Conservation (phyloP, 2,329 filamentous ascomycete species). For the Teratosphaeria nubilosa region DNA sequence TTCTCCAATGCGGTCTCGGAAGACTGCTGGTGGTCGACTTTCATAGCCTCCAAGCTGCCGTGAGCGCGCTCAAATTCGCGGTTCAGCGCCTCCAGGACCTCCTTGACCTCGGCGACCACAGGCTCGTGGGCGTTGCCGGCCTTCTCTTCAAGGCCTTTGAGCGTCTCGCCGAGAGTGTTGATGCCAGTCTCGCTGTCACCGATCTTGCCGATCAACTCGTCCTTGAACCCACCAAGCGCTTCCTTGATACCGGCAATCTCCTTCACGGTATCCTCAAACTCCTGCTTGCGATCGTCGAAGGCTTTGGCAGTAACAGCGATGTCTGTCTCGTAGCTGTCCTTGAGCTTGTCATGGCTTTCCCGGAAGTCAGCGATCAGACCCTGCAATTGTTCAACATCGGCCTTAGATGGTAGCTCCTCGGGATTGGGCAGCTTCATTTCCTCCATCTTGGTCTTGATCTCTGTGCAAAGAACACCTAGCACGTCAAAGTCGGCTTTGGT, state of each 20-base stretch:
- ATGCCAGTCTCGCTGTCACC: conserved; percentile 63
- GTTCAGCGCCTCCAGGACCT: conserved; percentile 63
- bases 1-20: conserved; percentile 47
- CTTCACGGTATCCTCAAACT: conserved; percentile 68
- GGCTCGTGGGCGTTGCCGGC: conserved; percentile 39
- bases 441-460: conserved; percentile 70
- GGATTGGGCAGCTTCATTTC: conserved; percentile 62
- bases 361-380: conserved; percentile 41
- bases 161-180: conserved; percentile 44
- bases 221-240: conserved; percentile 68
- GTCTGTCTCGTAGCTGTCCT: conserved; percentile 62
- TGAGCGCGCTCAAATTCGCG: conserved; percentile 81
- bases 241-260: conserved; percentile 69
- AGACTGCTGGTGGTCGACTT: conserved; percentile 63
- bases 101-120: conserved; percentile 41
- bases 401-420: conserved; percentile 61
- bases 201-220: conserved; percentile 65
- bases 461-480: conserved; percentile 70
- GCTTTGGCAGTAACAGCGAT: conserved; percentile 66
- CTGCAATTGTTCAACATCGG: conserved; percentile 59
- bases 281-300: conserved; percentile 73
- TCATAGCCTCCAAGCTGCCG: conserved; percentile 65
- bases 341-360: conserved; percentile 56
- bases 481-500: conserved; percentile 74
- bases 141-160: conserved; percentile 61